Evolutionary conservation across 1,139 yeast genomes (phyloP).

Genomic region (Blastobotrys elegans): DNA sequence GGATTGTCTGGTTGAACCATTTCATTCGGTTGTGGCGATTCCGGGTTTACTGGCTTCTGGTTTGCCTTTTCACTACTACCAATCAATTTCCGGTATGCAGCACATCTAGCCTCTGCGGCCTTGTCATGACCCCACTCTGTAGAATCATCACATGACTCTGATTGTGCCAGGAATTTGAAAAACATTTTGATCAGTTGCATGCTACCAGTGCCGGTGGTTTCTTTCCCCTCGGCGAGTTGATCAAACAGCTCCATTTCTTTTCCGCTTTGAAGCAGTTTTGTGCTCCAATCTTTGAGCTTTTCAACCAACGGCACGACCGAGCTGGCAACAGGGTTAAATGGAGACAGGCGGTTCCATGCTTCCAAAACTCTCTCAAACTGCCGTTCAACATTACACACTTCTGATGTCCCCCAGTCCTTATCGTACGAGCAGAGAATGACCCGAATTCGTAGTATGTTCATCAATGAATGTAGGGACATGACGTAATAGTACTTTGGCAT

Average conservation of each 20-base stretch:
- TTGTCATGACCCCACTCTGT: too few species aligned
- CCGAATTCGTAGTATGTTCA: constrained; percentile 25
- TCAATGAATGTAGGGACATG: constrained; percentile 51
- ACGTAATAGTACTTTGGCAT: constrained; percentile 53
- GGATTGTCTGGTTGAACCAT: too few species aligned
- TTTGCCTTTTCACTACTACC: too few species aligned
- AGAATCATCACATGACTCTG: too few species aligned
- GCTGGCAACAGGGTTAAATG: neutral
- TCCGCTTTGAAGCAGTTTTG: too few species aligned
- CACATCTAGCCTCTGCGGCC: too few species aligned
- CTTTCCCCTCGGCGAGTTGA: neutral
- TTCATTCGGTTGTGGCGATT: too few species aligned
- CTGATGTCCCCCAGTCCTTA: neutral
- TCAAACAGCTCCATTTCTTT: too few species aligned
- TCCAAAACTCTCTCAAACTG: neutral
- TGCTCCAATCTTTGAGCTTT: neutral
- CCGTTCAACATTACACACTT: neutral
- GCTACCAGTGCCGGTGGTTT: neutral
- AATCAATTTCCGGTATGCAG: too few species aligned
- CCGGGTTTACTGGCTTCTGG: too few species aligned
- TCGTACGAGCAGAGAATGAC: constrained; percentile 19
- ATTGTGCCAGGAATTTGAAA: neutral
- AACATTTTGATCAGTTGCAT: neutral
- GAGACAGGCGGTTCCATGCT: neutral
- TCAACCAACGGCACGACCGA: neutral